Evolutionary conservation across 192 early-diverging fungal species (phyloP), one percentile per base, ranked within the genome.

Genomic region (Thamnidium elegans): DNA sequence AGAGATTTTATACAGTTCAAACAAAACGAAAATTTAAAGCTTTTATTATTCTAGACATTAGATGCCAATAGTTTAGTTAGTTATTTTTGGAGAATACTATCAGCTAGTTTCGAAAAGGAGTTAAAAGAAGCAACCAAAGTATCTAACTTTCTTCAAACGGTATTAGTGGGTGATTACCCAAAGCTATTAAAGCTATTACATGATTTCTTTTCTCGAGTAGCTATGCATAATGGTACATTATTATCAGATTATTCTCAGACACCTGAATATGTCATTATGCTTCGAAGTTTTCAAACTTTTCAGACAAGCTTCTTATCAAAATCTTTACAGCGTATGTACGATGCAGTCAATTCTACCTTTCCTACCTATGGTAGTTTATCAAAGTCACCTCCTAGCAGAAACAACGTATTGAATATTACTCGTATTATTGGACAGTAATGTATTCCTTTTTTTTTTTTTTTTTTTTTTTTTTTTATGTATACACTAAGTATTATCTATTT

Each of bases 291-390:
- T 44, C 44, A 53, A 7, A 67, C 61, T 6, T 64, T 75, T 56
- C 68, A 75, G 54, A 59, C 60, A 10, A 73, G 73, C 10, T 91
- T 87, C 69, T 56, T 88, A 14, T 70, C 74, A 6, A 72, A 83
- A 31, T 87, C 81, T 43, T 56, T 83, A 0, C 75, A 80, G 7
- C 67, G 88, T 43, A 65, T 91, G 61, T 67, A 86, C n/a, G 89
- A 91, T 39, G 76, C 80, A 13, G 75, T 91, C 15, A 86, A 87
- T 46, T 47, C 67, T 5, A 80, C 82, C 7, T 86, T 90, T 58
- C 82, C 87, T 5, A 67, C 85, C 3, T 73, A 78, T 39, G 66
- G 73, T 10, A 66, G 73, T n/a, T 31, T 74, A 9, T 55, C 65
- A 36, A 55, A 67, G 42, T 34, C 60, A 30, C 60, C 76, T 17